phyloP scores from a whole-genome alignment of 805 yeast genomes.

The Sugiyamaella lignohabitans region DNA sequence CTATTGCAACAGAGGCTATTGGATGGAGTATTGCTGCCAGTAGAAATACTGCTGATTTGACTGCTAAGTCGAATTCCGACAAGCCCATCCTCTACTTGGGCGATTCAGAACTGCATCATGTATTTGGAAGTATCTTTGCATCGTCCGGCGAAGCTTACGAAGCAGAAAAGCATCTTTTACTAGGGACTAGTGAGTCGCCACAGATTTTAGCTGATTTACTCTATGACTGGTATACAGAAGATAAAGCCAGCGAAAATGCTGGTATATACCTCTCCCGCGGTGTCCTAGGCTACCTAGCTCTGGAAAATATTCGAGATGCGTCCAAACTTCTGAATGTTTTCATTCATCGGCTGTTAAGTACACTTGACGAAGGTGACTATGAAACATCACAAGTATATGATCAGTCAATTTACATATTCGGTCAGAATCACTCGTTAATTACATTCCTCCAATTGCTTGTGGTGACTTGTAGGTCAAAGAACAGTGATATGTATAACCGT shows the following conservation, averaged over 20 bases:
- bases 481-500: constrained; percentile 48
- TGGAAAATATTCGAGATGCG: constrained; percentile 61
- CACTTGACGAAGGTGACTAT: constrained; percentile 25
- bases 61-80: not conserved
- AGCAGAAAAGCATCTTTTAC: constrained; percentile 66
- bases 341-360: not conserved
- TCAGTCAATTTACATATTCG: not conserved
- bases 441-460: constrained; percentile 67
- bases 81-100: constrained; percentile 37
- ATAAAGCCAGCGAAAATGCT: constrained; percentile 26
- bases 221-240: constrained; percentile 40
- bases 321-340: constrained; percentile 35
- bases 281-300: constrained; percentile 65
- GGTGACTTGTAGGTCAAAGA: constrained; percentile 48
- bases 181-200: constrained; percentile 55
- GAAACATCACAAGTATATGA: constrained; percentile 31
- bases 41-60: not conserved
- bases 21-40: not conserved
- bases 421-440: constrained; percentile 38
- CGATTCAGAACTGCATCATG: constrained; percentile 66
- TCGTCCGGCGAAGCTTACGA: constrained; percentile 45
- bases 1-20: constrained; percentile 57
- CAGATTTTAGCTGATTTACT: constrained; percentile 41
- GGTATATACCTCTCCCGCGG: constrained; percentile 44
- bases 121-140: constrained; percentile 60